These are phyloP conservation scores for Sporisorium sorghi DNA, from an alignment of 1,284 basidiomycete genomes.

Conservation along the genomic window DNA sequence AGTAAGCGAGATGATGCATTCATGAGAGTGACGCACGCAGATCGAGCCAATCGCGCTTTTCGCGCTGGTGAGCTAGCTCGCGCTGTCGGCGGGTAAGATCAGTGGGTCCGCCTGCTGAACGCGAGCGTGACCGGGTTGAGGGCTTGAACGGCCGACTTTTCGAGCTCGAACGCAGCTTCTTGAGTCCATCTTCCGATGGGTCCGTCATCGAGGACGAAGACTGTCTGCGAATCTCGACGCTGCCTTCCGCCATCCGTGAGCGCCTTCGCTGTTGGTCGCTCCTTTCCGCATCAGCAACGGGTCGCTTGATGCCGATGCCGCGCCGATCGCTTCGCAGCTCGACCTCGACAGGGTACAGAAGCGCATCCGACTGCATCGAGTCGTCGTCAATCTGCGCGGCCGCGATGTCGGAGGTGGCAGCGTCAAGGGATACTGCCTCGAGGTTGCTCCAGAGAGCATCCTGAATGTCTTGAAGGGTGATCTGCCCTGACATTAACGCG, in stretches of 20 bases:
- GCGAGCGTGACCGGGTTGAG: constrained; percentile 1
- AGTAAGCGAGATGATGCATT: background rate
- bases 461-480: constrained; percentile 23
- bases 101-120: constrained; percentile 3
- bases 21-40: constrained; percentile 31
- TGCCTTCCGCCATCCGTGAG: constrained; percentile 22
- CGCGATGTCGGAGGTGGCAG: background rate
- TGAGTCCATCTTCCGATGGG: background rate
- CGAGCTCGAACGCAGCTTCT: constrained; percentile 6
- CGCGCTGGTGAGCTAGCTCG: constrained; percentile 24
- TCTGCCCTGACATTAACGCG: constrained; percentile 17
- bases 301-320: constrained; percentile 15
- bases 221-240: constrained; percentile 19
- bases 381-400: background rate
- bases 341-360: constrained; percentile 29
- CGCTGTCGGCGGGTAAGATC: constrained; percentile 19
- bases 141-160: constrained; percentile 7
- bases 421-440: background rate
- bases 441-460: constrained; percentile 1
- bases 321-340: constrained; percentile 21
- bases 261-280: constrained; percentile 7
- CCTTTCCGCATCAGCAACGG: background rate
- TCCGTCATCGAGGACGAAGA: constrained; percentile 14
- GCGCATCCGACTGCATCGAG: constrained; percentile 4
- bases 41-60: constrained; percentile 34